A percentile compares a stretch with the other conserved stretches of the same genome.
phyloP scores from a whole-genome alignment of 441 rosid genomes.

The Eruca vesicaria region DNA sequence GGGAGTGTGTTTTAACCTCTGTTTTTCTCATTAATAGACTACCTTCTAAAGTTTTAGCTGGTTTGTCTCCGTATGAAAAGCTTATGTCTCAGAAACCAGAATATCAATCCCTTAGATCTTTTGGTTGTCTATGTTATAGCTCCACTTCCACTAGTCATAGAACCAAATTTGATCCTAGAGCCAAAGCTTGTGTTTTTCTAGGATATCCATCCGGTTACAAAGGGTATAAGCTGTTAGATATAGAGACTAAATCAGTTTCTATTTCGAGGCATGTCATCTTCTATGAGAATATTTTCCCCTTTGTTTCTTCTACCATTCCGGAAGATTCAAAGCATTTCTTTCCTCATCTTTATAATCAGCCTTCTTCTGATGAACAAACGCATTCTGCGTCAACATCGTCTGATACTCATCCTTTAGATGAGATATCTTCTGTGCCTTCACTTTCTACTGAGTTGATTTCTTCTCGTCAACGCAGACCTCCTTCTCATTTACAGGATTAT shows the following conservation, averaged over 20 bases:
- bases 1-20: neutral
- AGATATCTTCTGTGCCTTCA: neutral
- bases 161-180: neutral
- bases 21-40: neutral
- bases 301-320: neutral
- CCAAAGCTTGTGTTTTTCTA: neutral
- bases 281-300: neutral
- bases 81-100: neutral
- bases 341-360: neutral
- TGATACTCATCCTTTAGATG: neutral
- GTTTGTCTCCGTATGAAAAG: neutral
- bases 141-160: neutral
- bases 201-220: neutral
- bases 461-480: neutral
- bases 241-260: neutral
- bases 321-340: neutral
- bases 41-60: neutral
- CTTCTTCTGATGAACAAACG: neutral
- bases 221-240: neutral
- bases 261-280: neutral
- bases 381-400: neutral
- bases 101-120: neutral
- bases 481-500: neutral
- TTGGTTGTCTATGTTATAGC: neutral
- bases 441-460: neutral